Evolutionary conservation across 805 yeast genomes (phyloP).

Genomic region (Teunomyces funiuensis): DNA sequence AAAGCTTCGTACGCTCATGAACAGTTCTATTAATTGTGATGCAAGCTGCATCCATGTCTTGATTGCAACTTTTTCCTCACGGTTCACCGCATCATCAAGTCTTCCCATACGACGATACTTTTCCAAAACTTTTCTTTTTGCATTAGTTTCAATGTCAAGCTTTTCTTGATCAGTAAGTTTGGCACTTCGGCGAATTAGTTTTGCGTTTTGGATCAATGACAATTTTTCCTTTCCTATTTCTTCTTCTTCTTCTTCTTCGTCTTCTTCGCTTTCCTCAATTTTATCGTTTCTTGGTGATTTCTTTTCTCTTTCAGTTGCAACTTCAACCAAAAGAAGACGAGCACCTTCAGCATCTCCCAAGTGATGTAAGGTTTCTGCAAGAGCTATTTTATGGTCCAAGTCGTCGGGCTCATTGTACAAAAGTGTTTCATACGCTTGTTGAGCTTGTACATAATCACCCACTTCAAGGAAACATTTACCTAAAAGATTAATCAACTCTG

Average conservation of each 20-base stretch:
- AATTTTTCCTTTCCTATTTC: slow-evolving; percentile 2
- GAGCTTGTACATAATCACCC: slow-evolving; percentile 67
- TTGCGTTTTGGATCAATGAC: slow-evolving; percentile 14
- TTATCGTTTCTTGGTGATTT: slow-evolving; percentile 11
- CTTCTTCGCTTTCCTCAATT: slow-evolving; percentile 25
- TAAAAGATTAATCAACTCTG: slow-evolving; percentile 56
- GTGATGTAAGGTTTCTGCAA: slow-evolving; percentile 80
- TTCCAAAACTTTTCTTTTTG: slow-evolving; percentile 56
- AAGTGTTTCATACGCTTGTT: slow-evolving; percentile 54
- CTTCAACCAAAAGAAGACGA: slow-evolving; percentile 52
- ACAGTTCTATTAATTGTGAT: slow-evolving; percentile 78
- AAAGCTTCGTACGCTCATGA: slow-evolving; percentile 73
- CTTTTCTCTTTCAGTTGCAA: slow-evolving; percentile 34
- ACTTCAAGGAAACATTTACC: slow-evolving; percentile 78
- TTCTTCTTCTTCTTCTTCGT: slow-evolving; percentile 8
- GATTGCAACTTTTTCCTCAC: slow-evolving; percentile 57
- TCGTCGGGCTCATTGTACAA: slow-evolving; percentile 59
- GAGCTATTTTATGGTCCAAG: slow-evolving; percentile 68
- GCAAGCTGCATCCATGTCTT: slow-evolving; percentile 83
- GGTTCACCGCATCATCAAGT: slow-evolving; percentile 36
- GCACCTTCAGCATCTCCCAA: slow-evolving; percentile 62
- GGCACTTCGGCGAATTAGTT: slow-evolving; percentile 5
- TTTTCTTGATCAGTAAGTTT: slow-evolving; percentile 47
- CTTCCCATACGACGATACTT: slow-evolving; percentile 55
- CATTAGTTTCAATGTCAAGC: slow-evolving; percentile 54